Evolutionary conservation across 148 eudicot genomes (phyloP).

Genomic region (Polygonum aviculare): DNA sequence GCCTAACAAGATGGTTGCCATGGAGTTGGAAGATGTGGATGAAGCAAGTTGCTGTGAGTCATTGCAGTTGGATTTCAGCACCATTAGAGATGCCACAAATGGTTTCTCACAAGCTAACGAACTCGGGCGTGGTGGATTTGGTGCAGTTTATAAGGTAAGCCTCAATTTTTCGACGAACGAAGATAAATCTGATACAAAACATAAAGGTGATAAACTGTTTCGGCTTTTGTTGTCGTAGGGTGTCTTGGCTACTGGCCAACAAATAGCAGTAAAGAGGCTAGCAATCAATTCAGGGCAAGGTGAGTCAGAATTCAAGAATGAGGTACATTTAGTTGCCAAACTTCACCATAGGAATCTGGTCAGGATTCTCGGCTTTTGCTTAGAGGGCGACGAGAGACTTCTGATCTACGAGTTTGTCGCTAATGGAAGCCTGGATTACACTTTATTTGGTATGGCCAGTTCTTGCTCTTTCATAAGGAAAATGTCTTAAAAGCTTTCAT

Average conservation of each 20-base stretch:
- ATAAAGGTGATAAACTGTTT: neutral
- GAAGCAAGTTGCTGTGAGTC: constrained; percentile 6
- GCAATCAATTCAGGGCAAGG: constrained; percentile 13
- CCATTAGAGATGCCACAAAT: constrained; percentile 15
- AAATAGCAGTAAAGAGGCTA: constrained; percentile 9
- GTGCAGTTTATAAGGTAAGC: constrained; percentile 16
- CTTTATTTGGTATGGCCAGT: constrained; percentile 18
- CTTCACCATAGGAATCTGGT: constrained; percentile 10
- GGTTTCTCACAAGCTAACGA: constrained; percentile 13
- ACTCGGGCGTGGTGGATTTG: constrained; percentile 25
- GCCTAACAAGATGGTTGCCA: neutral
- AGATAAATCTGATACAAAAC: neutral
- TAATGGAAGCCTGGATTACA: constrained; percentile 27
- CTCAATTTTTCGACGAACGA: neutral
- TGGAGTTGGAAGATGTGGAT: neutral
- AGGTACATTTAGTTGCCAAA: constrained; percentile 13
- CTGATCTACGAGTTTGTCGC: constrained; percentile 22
- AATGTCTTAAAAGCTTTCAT: neutral
- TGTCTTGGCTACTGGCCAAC: constrained; percentile 12
- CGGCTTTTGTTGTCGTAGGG: neutral
- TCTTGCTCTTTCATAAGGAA: neutral
- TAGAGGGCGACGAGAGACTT: constrained; percentile 20
- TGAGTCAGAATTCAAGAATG: constrained; percentile 17
- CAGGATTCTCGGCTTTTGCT: constrained; percentile 23
- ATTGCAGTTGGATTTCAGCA: constrained; percentile 16